Conservation (phyloP, 306 rosid species). For the Biancaea sappan region DNA sequence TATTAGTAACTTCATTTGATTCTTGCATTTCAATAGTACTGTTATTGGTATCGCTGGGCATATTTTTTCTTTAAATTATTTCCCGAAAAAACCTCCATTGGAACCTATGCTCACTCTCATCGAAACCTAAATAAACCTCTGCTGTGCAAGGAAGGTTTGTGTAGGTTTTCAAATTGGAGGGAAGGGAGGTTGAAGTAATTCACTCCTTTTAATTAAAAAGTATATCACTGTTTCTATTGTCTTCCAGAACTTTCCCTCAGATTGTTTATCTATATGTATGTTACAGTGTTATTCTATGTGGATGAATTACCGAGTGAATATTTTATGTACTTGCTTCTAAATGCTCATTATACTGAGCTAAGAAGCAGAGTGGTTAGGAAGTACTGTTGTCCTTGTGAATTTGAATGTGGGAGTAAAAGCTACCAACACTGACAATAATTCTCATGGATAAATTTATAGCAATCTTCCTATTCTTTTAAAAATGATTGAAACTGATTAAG, state of each 20-base stretch:
- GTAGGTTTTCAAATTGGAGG: constrained; percentile 8
- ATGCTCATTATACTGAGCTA: neutral
- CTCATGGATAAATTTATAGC: neutral
- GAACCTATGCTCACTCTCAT: neutral
- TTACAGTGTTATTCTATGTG: neutral
- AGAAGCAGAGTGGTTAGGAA: neutral
- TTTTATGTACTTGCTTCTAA: neutral
- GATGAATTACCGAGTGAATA: constrained; percentile 7
- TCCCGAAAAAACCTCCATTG: neutral
- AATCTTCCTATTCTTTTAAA: neutral
- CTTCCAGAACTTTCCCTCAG: constrained; percentile 4
- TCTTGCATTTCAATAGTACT: constrained; percentile 14
- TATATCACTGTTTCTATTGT: neutral
- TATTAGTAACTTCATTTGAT: constrained; percentile 5
- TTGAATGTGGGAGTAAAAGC: neutral
- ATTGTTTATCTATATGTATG: constrained; percentile 17
- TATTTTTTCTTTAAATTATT: neutral
- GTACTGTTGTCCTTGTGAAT: neutral
- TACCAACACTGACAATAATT: neutral
- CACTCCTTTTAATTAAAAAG: neutral
- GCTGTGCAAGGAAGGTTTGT: neutral
- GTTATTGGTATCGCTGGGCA: neutral
- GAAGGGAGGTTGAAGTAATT: neutral
- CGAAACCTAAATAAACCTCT: neutral
- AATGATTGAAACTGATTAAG: neutral